Percentiles rank a stretch among this genome's conserved stretches.
Conservation (phyloP, 2,329 filamentous ascomycete genomes). For the Didymella arachidicola region DNA sequence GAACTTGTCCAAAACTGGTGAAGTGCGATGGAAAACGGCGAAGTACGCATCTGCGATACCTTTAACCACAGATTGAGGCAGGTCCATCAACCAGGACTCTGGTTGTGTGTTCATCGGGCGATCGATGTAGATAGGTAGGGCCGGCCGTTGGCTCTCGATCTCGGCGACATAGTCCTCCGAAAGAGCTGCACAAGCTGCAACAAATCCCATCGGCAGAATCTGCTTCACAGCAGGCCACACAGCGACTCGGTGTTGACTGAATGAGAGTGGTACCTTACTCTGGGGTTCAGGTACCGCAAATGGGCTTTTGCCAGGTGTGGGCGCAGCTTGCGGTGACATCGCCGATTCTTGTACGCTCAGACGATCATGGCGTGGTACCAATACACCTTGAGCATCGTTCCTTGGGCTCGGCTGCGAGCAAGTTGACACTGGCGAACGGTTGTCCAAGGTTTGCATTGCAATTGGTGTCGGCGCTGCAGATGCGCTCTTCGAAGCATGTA, state of each 20-base stretch:
- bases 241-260: slow-evolving; percentile 61
- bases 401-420: slow-evolving; percentile 44
- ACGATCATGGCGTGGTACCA: slow-evolving; percentile 28
- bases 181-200: slow-evolving; percentile 49
- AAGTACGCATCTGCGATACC: slow-evolving; percentile 63
- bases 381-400: slow-evolving; percentile 20
- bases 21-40: slow-evolving; percentile 62
- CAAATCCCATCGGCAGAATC: slow-evolving; percentile 54
- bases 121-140: slow-evolving; percentile 52
- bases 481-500: slow-evolving; percentile 32
- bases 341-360: slow-evolving; percentile 33
- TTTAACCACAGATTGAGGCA: slow-evolving; percentile 59
- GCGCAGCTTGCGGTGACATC: slow-evolving; percentile 38
- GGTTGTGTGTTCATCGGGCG: slow-evolving; percentile 44
- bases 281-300: slow-evolving; percentile 29
- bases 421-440: slow-evolving; percentile 38
- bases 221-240: slow-evolving; percentile 58
- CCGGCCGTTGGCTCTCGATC: slow-evolving; percentile 57
- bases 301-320: slow-evolving; percentile 38
- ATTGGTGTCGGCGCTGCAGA: slow-evolving; percentile 20
- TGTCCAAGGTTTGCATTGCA: slow-evolving; percentile 24
- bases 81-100: slow-evolving; percentile 55
- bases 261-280: slow-evolving; percentile 53
- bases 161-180: slow-evolving; percentile 60
- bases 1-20: slow-evolving; percentile 61